These are phyloP conservation scores for Globisporangium alternatum DNA, from an alignment of 352 stramenopile species.

Conservation along the genomic window DNA sequence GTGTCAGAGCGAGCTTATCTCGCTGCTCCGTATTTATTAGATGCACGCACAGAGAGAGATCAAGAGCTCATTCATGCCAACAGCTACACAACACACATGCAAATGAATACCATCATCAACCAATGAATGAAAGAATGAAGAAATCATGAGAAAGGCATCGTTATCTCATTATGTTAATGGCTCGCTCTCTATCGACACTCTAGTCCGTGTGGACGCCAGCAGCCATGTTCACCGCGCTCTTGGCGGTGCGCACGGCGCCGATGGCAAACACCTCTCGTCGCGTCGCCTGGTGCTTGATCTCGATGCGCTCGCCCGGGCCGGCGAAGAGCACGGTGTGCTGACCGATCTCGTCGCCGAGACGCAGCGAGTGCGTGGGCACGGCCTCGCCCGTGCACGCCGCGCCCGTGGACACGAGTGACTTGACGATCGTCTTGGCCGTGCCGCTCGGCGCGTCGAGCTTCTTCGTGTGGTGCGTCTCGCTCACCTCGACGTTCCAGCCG, in stretches of 20 bases:
- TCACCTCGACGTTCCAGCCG: constrained; percentile 80
- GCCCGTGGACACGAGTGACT: constrained; percentile 58
- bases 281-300: constrained; percentile 82
- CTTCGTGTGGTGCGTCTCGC: constrained; percentile 84
- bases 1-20: constrained; percentile 80
- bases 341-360: constrained; percentile 77
- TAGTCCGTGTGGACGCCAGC: constrained; percentile 61
- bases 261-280: constrained; percentile 82
- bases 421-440: constrained; percentile 77
- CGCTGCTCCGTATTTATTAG: constrained; percentile 77
- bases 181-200: neutral
- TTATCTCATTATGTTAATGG: neutral
- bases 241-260: constrained; percentile 62
- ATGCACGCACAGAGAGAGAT: neutral
- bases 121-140: neutral
- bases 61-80: constrained; percentile 4
- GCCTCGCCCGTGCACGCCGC: constrained; percentile 45
- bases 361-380: constrained; percentile 65
- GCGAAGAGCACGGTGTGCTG: constrained; percentile 84
- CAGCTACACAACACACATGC: constrained; percentile 1
- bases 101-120: constrained; percentile 3
- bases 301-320: constrained; percentile 71
- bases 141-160: neutral
- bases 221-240: constrained; percentile 40
- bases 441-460: constrained; percentile 82